Evolutionary conservation across 2,329 filamentous ascomycete genomes (phyloP).

Genomic region (Cladosporium cucumerinum): DNA sequence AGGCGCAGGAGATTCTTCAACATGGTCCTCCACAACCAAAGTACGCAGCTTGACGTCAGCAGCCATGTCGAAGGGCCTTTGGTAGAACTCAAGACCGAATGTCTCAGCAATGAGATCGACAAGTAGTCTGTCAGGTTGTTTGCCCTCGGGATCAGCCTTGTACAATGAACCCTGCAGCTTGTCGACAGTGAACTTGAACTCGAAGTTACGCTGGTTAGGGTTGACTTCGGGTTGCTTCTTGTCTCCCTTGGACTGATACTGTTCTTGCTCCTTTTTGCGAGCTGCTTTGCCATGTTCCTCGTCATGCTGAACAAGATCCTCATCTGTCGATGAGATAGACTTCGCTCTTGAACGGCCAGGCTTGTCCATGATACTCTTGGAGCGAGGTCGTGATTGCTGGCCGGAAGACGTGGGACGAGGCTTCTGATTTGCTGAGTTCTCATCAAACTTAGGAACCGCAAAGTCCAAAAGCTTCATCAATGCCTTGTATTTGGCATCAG

Average conservation of each 20-base stretch:
- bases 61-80: constrained; percentile 86
- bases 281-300: constrained; percentile 55
- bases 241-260: constrained; percentile 45
- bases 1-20: constrained; percentile 76
- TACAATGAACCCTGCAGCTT: constrained; percentile 90
- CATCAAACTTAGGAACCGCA: constrained; percentile 78
- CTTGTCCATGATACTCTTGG: constrained; percentile 38
- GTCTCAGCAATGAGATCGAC: constrained; percentile 88
- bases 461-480: constrained; percentile 96
- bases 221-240: constrained; percentile 51
- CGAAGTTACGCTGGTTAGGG: constrained; percentile 85
- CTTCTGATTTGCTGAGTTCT: constrained; percentile 15
- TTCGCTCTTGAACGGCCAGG: constrained; percentile 57
- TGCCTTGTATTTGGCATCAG: constrained; percentile 94
- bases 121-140: constrained; percentile 73
- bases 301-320: constrained; percentile 69
- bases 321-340: constrained; percentile 72
- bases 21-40: constrained; percentile 88
- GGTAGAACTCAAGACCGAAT: constrained; percentile 83
- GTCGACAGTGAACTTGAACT: constrained; percentile 95
- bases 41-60: constrained; percentile 86
- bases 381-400: constrained; percentile 21
- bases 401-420: constrained; percentile 34
- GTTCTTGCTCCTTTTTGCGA: constrained; percentile 54
- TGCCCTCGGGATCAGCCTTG: constrained; percentile 74